Evolutionary conservation across 2,329 filamentous ascomycete species (phyloP).

Genomic region (Penicillium expansum): DNA sequence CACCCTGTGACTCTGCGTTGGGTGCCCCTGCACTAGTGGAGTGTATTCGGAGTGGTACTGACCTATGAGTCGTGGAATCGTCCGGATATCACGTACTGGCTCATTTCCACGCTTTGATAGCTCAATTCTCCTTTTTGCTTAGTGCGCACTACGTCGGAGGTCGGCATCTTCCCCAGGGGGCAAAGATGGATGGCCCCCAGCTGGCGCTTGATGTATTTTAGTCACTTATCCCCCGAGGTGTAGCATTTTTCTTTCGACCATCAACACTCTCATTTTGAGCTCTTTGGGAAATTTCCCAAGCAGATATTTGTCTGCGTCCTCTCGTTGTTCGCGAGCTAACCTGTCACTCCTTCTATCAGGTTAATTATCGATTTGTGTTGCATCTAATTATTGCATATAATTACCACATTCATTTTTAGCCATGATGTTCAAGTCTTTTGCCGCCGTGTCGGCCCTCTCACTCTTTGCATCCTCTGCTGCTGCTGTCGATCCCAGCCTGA

Average conservation of each 20-base stretch:
- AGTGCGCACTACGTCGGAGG: conserved; percentile 7
- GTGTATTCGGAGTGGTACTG: background rate
- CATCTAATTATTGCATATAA: conserved; percentile 19
- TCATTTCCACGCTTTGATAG: conserved; percentile 8
- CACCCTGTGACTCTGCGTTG: background rate
- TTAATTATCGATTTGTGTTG: conserved; percentile 38
- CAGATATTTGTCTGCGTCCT: conserved; percentile 55
- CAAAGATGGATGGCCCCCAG: background rate
- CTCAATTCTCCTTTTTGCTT: conserved; percentile 6
- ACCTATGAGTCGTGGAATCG: background rate
- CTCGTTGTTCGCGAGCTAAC: conserved; percentile 45
- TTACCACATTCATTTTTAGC: conserved; percentile 30
- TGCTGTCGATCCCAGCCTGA: conserved; percentile 42
- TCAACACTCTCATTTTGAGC: conserved; percentile 13
- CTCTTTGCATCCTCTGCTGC: conserved; percentile 34
- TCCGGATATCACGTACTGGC: background rate
- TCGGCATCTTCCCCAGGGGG: conserved; percentile 2
- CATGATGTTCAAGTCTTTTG: conserved; percentile 40
- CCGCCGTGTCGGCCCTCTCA: conserved; percentile 37
- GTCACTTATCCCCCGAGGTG: conserved; percentile 1
- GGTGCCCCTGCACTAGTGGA: background rate
- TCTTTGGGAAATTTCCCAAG: conserved; percentile 19
- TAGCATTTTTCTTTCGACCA: conserved; percentile 10
- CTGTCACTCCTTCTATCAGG: conserved; percentile 30
- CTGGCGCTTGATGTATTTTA: conserved; percentile 3